Percentiles rank a stretch among this genome's conserved stretches.
Conservation (phyloP, 108 stramenopile species). For the Nitzschia sp. region DNA sequence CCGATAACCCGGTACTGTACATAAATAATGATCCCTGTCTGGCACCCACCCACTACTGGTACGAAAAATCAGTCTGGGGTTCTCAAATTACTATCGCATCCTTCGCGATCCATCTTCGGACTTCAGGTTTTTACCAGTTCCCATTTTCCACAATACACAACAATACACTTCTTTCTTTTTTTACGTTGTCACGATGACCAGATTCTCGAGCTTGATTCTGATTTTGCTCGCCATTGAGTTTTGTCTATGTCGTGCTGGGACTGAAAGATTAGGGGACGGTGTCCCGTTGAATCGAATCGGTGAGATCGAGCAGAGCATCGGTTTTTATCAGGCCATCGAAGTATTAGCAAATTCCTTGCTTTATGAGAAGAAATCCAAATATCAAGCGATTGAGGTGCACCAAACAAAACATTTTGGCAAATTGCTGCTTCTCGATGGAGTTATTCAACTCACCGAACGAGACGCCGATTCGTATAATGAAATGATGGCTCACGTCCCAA, state of each 20-base stretch:
- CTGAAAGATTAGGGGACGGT: not conserved
- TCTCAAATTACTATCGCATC: too few relatives aligned
- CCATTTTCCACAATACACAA: too few relatives aligned
- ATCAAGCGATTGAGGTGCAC: slow-evolving; percentile 70
- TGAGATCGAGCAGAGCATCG: slow-evolving; percentile 35
- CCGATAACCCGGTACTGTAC: too few relatives aligned
- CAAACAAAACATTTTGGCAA: slow-evolving; percentile 67
- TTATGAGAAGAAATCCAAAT: slow-evolving; percentile 45
- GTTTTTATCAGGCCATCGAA: slow-evolving; percentile 49
- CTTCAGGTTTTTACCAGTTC: too few relatives aligned
- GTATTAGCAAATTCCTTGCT: slow-evolving; percentile 45
- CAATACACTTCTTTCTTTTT: too few relatives aligned
- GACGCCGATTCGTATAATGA: slow-evolving; percentile 85
- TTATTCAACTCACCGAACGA: slow-evolving; percentile 72
- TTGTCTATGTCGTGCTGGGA: not conserved
- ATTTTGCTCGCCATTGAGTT: not conserved
- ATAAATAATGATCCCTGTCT: too few relatives aligned
- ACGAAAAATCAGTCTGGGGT: too few relatives aligned
- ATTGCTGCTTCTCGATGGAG: slow-evolving; percentile 68
- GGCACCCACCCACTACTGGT: too few relatives aligned
- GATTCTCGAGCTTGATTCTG: too few relatives aligned
- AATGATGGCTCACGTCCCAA: slow-evolving; percentile 83
- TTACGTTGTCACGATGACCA: not conserved
- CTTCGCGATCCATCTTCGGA: too few relatives aligned
- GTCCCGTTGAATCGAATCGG: slow-evolving; percentile 33